Conservation (phyloP, 108 stramenopile species). For the Nannochloropsis granulata region DNA sequence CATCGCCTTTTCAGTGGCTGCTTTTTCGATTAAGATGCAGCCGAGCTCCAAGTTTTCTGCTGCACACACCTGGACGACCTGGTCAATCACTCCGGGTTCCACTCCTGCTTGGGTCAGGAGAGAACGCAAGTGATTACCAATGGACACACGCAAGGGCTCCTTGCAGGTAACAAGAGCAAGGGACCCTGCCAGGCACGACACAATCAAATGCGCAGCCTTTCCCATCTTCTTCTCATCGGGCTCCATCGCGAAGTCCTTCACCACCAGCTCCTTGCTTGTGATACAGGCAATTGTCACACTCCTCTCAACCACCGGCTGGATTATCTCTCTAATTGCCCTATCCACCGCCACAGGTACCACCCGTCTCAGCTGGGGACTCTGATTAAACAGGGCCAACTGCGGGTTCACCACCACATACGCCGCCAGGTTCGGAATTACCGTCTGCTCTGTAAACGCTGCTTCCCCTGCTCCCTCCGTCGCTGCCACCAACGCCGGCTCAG, state of each 20-base stretch:
- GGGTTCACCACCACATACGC: constrained; percentile 83
- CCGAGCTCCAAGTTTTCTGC: constrained; percentile 92
- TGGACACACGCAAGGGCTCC: constrained; percentile 79
- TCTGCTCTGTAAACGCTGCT: constrained; percentile 46
- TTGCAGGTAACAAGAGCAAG: constrained; percentile 91
- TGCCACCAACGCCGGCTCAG: background rate
- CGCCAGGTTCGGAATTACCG: constrained; percentile 89
- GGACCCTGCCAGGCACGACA: constrained; percentile 88
- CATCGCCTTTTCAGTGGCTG: constrained; percentile 93
- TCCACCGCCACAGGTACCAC: constrained; percentile 87
- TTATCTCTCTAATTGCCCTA: constrained; percentile 93
- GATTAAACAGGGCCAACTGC: constrained; percentile 55
- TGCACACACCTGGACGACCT: constrained; percentile 77
- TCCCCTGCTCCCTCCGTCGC: background rate
- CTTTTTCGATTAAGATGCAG: constrained; percentile 96
- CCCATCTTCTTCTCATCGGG: constrained; percentile 81
- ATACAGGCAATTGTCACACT: constrained; percentile 95
- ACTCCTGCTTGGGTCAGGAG: constrained; percentile 45
- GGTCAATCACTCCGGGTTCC: constrained; percentile 52
- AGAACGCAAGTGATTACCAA: constrained; percentile 82
- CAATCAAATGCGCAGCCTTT: constrained; percentile 93
- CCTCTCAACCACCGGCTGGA: constrained; percentile 92
- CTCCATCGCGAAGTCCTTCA: constrained; percentile 99
- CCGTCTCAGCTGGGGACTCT: constrained; percentile 55
- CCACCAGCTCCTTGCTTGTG: constrained; percentile 88